Evolutionary conservation across 208 protist species (phyloP).

Genomic region (Acanthamoeba rhysodes): DNA sequence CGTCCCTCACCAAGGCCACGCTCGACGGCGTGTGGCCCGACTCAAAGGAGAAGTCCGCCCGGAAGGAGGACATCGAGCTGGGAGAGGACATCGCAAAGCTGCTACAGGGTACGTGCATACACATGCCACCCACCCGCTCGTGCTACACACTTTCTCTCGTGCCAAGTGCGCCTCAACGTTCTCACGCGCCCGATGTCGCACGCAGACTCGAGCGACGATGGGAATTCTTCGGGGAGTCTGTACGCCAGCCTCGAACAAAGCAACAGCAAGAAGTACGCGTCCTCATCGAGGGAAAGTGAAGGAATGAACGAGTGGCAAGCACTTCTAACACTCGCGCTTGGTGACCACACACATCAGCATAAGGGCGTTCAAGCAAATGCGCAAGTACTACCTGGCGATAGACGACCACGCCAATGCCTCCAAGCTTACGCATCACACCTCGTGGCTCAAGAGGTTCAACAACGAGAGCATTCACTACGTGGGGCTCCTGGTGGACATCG

Average conservation of each 20-base stretch:
- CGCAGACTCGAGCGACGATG: neutral
- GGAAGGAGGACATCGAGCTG: conserved; percentile 45
- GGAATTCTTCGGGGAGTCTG: neutral
- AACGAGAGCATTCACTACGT: conserved; percentile 58
- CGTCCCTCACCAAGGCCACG: conserved; percentile 40
- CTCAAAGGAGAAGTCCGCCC: conserved; percentile 27
- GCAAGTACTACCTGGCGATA: conserved; percentile 7
- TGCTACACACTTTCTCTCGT: neutral
- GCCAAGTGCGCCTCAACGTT: too few relatives aligned
- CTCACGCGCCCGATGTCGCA: neutral
- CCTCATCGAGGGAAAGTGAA: too few relatives aligned
- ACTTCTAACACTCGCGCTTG: neutral
- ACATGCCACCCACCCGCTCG: neutral
- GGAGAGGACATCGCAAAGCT: conserved; percentile 10
- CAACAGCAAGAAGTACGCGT: conserved; percentile 26
- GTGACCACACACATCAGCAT: neutral
- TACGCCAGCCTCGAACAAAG: conserved; percentile 16
- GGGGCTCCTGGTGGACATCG: conserved; percentile 43
- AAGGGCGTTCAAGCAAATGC: conserved; percentile 47
- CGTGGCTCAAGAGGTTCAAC: conserved; percentile 66
- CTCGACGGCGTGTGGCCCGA: conserved; percentile 40
- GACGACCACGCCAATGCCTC: conserved; percentile 51
- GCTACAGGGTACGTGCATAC: neutral
- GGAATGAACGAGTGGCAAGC: too few relatives aligned
- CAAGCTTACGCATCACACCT: conserved; percentile 43